These are phyloP conservation scores for Tylopilus plumbeoviolaceoides DNA, from an alignment of 768 basidiomycete species.

Conservation along the genomic window DNA sequence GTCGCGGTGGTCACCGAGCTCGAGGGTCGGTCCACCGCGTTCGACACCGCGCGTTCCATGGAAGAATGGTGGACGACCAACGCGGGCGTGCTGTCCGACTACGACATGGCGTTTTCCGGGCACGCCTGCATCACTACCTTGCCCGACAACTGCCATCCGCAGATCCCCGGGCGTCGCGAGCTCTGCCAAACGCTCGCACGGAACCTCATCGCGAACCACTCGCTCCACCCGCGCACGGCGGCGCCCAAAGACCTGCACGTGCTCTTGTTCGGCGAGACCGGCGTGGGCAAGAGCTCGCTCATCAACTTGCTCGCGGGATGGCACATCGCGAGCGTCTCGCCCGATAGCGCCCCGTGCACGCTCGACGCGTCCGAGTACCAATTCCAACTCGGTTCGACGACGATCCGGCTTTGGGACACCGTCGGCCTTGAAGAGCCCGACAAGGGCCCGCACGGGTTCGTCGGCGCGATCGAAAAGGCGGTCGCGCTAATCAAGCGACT, in stretches of 20 bases:
- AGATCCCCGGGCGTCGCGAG: conserved; percentile 18
- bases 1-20: conserved; percentile 31
- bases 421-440: conserved; percentile 31
- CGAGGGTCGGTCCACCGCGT: conserved; percentile 19
- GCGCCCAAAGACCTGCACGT: conserved; percentile 28
- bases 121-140: conserved; percentile 39
- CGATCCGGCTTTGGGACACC: conserved; percentile 32
- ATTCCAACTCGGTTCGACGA: conserved; percentile 20
- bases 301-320: conserved; percentile 28
- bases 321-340: conserved; percentile 22
- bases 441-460: conserved; percentile 14
- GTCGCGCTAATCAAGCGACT: conserved; percentile 33
- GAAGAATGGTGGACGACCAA: conserved; percentile 38
- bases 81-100: conserved; percentile 19
- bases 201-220: conserved; percentile 12
- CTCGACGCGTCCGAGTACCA: conserved; percentile 27
- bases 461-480: conserved; percentile 29
- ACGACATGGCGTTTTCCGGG: conserved; percentile 31
- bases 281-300: conserved; percentile 24
- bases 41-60: conserved; percentile 21
- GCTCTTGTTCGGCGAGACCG: conserved; percentile 38
- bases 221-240: conserved; percentile 15
- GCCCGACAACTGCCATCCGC: conserved; percentile 18
- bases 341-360: conserved; percentile 32
- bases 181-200: conserved; percentile 18